Evolutionary conservation across 1,284 basidiomycete species (phyloP), one percentile per base, ranked within the genome.

Genomic region (Blastosporella zonata): DNA sequence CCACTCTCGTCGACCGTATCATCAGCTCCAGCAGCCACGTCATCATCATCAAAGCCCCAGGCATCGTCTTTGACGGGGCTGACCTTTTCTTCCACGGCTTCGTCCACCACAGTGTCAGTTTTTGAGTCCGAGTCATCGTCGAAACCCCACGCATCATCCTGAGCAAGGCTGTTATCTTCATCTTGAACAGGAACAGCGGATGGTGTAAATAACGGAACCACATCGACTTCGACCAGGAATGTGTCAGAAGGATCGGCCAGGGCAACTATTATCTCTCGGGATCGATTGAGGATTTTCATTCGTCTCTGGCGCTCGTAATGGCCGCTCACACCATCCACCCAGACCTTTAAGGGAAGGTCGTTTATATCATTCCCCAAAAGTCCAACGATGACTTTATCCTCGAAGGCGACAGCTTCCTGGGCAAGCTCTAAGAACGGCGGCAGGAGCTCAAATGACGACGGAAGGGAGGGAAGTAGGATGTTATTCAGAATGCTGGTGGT

Each of bases 281-380:
- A 72, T 5, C 62, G 62, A 31, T 84, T 78, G n/a, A 90, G 70
- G 40, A 90, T 77, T 44, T 74, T 70, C 23, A 78, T 67, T 6
- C 88, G 74, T 54, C 87, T 68, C 59, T 81, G 79, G 51, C 81
- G 78, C 63, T 90, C 88, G 59, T 89, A 91, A 64, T 91, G 89
- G 2, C 74, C 67, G 23, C 77, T 75, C 15, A 87, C 71, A 2
- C 75, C 75, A 46, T 80, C 74, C 2, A 74, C 77, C 88, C 88
- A 91, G 4, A 63, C 54, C 62, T 75, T 73, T 44, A 88, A 73
- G 15, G 79, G 70, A 28, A 69, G 68, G 37, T 84, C 80, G 6
- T 69, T 67, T 5, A 56, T 50, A 3, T 74, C 74, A 41, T 76
- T 77, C 12, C 77, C 75, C 7, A 84, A 67, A 49, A 81, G 57